Base-by-base conservation (phyloP, 768 basidiomycete species). In the Boletus edulis region DNA sequence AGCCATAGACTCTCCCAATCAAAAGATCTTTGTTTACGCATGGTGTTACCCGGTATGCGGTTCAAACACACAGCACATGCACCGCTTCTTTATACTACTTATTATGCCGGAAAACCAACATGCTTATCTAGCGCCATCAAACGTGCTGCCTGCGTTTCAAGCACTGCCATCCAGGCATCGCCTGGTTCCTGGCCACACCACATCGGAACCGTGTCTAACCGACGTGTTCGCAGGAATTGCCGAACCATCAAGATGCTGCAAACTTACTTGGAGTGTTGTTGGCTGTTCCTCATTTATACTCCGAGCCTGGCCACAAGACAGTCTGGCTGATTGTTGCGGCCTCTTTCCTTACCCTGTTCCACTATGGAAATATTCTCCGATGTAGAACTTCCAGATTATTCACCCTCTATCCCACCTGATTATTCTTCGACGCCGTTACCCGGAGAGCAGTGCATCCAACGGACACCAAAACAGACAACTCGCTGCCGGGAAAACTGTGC, bases 401-500 rank as follows among this genome's bases (percentile, higher is more conserved):
- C 82, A 0, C 75, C 81, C 2, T 79, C 84, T 7, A 68, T 70
- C 3, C 80, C 80, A 27, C 87, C 87, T 2, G 64, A 71, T 9
- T 89, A 89, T 63, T 83, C 87, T 46, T 76, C 67, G 35, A 77
- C 78, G 27, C 84, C 81, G 34, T 66, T 75, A 5, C 72, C 68
- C 3, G 81, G 78, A 27, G 86, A 89, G 60, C 72, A 73, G 50
- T 73, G 74, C 17, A 77, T 89, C 9, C 78, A 82, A 40, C 75
- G 74, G 42, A 79, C 82, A 0, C 81, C 70, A 24, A 57, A 34
- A 17, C 51, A 50, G n/a, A 24, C 48, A 9, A 31, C 38, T 13
- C 22, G 35, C 47, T 43, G 50, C 24, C 56, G 47, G 14, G 69
- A 60, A 40, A 61, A 53, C n/a, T 61, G 50, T 35, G 56, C 67